These are phyloP conservation scores for Mycena metata DNA, from an alignment of 768 basidiomycete genomes.

Conservation along the genomic window DNA sequence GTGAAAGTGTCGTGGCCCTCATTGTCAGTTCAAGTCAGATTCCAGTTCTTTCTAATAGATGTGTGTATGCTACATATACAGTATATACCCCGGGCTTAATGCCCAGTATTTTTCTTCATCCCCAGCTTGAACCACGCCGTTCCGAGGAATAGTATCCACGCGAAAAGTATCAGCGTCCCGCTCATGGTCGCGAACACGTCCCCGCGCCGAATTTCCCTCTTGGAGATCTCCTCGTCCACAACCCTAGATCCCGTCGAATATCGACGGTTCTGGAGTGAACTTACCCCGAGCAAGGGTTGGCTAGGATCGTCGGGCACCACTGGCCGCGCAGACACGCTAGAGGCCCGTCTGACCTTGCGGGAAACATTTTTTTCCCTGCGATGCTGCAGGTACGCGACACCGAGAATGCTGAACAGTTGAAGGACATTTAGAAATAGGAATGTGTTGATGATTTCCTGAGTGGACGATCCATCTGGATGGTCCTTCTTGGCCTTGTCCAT, in stretches of 20 bases:
- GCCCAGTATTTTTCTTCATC: constrained; percentile 50
- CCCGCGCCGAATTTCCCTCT: constrained; percentile 61
- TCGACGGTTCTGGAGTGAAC: constrained; percentile 36
- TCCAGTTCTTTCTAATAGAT: no score
- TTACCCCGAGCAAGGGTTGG: constrained; percentile 20
- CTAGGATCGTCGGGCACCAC: constrained; percentile 29
- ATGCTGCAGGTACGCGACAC: constrained; percentile 63
- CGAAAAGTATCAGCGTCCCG: constrained; percentile 57
- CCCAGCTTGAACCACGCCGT: constrained; percentile 73
- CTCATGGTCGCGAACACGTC: constrained; percentile 61
- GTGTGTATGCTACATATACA: no score
- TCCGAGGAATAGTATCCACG: constrained; percentile 75
- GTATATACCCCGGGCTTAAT: not conserved
- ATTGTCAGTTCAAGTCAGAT: no score
- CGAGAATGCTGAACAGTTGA: constrained; percentile 66
- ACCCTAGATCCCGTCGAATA: constrained; percentile 40
- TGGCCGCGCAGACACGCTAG: constrained; percentile 5
- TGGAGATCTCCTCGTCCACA: constrained; percentile 33
- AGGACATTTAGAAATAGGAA: constrained; percentile 61
- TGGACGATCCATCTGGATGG: constrained; percentile 39
- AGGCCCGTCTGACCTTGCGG: constrained; percentile 16
- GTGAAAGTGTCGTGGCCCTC: no score
- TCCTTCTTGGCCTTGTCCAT: constrained; percentile 63
- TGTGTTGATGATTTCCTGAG: constrained; percentile 31
- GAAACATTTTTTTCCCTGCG: constrained; percentile 48